Conservation (phyloP, 257 asterid species). For the Coffea eugenioides region DNA sequence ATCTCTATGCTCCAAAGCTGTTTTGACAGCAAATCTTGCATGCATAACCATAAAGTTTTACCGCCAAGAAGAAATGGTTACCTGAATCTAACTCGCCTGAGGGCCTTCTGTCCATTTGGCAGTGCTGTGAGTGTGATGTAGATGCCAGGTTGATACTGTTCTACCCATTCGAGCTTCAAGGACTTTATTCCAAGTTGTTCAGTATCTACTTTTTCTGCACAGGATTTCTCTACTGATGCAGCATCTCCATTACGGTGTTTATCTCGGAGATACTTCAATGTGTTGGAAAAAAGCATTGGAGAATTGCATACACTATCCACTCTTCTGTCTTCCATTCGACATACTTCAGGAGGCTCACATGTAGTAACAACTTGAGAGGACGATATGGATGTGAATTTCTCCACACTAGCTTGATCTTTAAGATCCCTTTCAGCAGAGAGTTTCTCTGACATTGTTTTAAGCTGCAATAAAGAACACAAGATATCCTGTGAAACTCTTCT, state of each 20-base stretch:
- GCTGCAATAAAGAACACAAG: slow-evolving; percentile 25
- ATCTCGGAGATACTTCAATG: slow-evolving; percentile 23
- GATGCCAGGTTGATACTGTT: slow-evolving; percentile 45
- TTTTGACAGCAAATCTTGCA: not conserved
- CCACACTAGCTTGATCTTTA: slow-evolving; percentile 22
- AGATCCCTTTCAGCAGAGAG: slow-evolving; percentile 18
- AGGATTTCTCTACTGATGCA: slow-evolving; percentile 26
- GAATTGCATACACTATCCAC: slow-evolving; percentile 29
- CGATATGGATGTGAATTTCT: slow-evolving; percentile 14
- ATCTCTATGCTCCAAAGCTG: not conserved
- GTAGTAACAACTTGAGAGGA: slow-evolving; percentile 14
- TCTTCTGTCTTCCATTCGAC: slow-evolving; percentile 24
- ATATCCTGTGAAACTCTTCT: not conserved
- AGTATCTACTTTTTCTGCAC: slow-evolving; percentile 12
- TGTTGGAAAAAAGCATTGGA: slow-evolving; percentile 37
- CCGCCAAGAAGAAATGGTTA: slow-evolving; percentile 16
- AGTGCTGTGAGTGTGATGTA: slow-evolving; percentile 33
- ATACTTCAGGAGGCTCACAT: slow-evolving; percentile 6
- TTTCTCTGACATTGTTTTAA: slow-evolving; percentile 34
- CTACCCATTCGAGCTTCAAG: slow-evolving; percentile 40
- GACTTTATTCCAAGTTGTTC: slow-evolving; percentile 21
- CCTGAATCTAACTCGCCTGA: slow-evolving; percentile 51
- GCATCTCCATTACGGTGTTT: slow-evolving; percentile 20
- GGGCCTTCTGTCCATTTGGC: slow-evolving; percentile 37
- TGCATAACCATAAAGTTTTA: not conserved